Evolutionary conservation across 2,329 filamentous ascomycete genomes (phyloP).

Genomic region (Ophiostoma populinum): DNA sequence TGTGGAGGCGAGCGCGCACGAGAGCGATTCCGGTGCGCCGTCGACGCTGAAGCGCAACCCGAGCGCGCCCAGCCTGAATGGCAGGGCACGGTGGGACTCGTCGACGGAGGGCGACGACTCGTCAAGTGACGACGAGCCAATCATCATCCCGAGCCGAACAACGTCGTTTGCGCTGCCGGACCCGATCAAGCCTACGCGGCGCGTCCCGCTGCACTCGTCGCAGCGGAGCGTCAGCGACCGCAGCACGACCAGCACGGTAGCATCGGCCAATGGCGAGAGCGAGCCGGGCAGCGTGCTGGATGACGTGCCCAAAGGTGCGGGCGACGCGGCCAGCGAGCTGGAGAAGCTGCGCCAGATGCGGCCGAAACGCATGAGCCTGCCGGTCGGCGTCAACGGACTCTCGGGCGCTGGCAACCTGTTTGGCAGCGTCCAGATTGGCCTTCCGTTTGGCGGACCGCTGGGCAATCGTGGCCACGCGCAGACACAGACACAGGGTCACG

Average conservation of each 20-base stretch:
- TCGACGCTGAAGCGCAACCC: slow-evolving; percentile 9
- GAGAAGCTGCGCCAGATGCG: slow-evolving; percentile 38
- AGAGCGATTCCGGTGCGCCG: slow-evolving; percentile 15
- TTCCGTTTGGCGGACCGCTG: slow-evolving; percentile 5
- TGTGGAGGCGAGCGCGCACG: slow-evolving; percentile 31
- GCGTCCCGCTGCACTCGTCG: slow-evolving; percentile 26
- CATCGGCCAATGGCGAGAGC: slow-evolving; percentile 29
- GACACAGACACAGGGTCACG: no score
- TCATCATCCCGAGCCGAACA: slow-evolving; percentile 44
- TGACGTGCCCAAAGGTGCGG: slow-evolving; percentile 21
- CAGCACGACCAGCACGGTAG: slow-evolving; percentile 25
- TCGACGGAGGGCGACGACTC: slow-evolving; percentile 33
- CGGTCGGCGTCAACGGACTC: slow-evolving; percentile 3
- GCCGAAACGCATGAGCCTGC: slow-evolving; percentile 17
- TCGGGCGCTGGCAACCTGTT: slow-evolving; percentile 4
- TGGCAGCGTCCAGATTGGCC: slow-evolving; percentile 6
- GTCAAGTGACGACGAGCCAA: slow-evolving; percentile 46
- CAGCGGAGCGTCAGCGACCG: slow-evolving; percentile 32
- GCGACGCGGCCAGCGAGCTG: slow-evolving; percentile 43
- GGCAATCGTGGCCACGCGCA: no score
- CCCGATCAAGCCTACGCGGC: slow-evolving; percentile 27
- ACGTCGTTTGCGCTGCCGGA: slow-evolving; percentile 41
- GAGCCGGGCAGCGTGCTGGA: slow-evolving; percentile 42
- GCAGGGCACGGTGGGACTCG: slow-evolving; percentile 23
- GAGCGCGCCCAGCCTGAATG: slow-evolving; percentile 13